phyloP scores from a whole-genome alignment of 768 basidiomycete species.

The Astraeus odoratus region DNA sequence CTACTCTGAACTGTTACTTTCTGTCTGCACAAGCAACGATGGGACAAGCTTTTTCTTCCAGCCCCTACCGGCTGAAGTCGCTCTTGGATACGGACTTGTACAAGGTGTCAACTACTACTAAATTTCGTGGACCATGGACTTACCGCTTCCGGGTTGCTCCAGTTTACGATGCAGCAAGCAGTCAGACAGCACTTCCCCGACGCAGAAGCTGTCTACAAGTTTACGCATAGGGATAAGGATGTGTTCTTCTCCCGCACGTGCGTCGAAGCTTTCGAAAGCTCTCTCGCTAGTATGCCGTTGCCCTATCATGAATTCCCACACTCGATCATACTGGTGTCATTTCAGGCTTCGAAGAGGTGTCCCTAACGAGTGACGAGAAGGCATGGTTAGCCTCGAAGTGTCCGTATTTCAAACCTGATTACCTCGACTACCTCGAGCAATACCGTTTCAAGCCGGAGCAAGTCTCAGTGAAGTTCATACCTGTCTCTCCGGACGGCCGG shows the following conservation, averaged over 20 bases:
- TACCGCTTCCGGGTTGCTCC: neutral
- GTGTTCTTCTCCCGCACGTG: slow-evolving; percentile 50
- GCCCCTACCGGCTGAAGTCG: slow-evolving; percentile 33
- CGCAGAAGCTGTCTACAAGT: slow-evolving; percentile 63
- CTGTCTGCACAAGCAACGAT: neutral
- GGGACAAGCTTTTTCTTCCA: neutral
- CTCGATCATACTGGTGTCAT: slow-evolving; percentile 35
- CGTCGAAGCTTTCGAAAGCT: slow-evolving; percentile 33
- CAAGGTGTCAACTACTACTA: slow-evolving; percentile 51
- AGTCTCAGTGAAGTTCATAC: slow-evolving; percentile 57
- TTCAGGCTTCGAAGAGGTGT: slow-evolving; percentile 63
- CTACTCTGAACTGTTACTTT: neutral
- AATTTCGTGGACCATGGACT: slow-evolving; percentile 1
- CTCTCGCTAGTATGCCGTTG: slow-evolving; percentile 44
- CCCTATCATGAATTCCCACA: slow-evolving; percentile 1
- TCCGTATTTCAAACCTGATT: slow-evolving; percentile 64
- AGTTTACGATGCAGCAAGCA: slow-evolving; percentile 97
- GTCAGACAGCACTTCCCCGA: slow-evolving; percentile 73
- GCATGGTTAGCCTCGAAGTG: slow-evolving; percentile 61
- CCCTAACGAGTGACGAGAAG: slow-evolving; percentile 54
- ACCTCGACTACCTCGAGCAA: slow-evolving; percentile 67
- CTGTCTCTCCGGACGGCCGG: slow-evolving; percentile 41
- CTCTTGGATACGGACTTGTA: slow-evolving; percentile 92
- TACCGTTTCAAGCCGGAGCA: slow-evolving; percentile 67
- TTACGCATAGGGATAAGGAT: slow-evolving; percentile 68